A percentile compares a stretch with the other conserved stretches of the same genome.
Evolutionary conservation across 495 filamentous ascomycete genomes (phyloP).

Genomic region (Podospora appendiculata): DNA sequence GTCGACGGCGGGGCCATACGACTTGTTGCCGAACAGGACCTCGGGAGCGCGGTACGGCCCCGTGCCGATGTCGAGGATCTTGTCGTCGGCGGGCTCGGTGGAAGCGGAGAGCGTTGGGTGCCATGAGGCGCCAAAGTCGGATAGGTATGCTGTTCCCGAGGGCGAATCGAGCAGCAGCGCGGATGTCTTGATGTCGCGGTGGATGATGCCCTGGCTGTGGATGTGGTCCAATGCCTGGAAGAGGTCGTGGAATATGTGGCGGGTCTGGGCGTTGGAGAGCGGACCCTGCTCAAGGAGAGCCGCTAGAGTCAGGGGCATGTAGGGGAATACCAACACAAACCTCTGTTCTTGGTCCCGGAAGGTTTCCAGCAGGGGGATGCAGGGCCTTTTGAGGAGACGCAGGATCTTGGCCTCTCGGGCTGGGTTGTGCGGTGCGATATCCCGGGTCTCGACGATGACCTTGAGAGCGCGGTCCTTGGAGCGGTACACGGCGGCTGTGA

Average conservation of each 20-base stretch:
- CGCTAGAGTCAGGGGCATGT: conserved; percentile 63
- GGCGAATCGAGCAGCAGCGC: conserved; percentile 69
- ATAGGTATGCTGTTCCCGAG: conserved; percentile 64
- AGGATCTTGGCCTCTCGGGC: conserved; percentile 71
- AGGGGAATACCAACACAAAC: conserved; percentile 78
- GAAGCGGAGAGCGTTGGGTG: conserved; percentile 46
- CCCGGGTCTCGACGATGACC: conserved; percentile 65
- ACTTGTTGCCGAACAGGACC: conserved; percentile 73
- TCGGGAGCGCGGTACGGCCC: conserved; percentile 87
- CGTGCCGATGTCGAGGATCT: conserved; percentile 90
- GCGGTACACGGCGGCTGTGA: conserved; percentile 76
- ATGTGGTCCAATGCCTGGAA: conserved; percentile 66
- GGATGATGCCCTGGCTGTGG: conserved; percentile 70
- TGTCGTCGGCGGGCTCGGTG: conserved; percentile 57
- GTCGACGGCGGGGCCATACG: conserved; percentile 66
- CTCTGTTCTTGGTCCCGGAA: conserved; percentile 64
- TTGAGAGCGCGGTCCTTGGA: conserved; percentile 66
- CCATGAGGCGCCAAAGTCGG: conserved; percentile 93
- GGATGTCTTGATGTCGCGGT: conserved; percentile 89
- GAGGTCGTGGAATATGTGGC: conserved; percentile 51
- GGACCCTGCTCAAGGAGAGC: conserved; percentile 44
- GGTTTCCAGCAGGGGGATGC: conserved; percentile 59
- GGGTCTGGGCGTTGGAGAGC: conserved; percentile 35
- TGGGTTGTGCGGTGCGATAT: conserved; percentile 73
- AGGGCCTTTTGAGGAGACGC: conserved; percentile 32